Evolutionary conservation across 2,329 filamentous ascomycete genomes (phyloP).

Genomic region (Fusarium floridanum): DNA sequence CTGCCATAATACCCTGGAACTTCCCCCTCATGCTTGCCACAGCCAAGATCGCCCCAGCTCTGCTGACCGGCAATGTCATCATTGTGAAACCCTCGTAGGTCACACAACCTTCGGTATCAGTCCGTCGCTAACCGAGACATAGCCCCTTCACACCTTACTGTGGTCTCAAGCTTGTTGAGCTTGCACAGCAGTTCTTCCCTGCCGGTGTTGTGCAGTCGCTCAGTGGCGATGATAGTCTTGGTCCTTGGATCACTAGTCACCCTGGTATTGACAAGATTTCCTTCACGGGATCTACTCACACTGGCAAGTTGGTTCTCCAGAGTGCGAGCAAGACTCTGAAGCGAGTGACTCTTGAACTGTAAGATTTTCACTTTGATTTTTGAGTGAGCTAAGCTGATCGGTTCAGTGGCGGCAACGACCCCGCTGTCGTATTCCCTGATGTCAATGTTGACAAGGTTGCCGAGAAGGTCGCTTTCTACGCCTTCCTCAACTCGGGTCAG

Average conservation of each 20-base stretch:
- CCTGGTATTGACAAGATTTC: constrained; percentile 71
- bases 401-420: constrained; percentile 66
- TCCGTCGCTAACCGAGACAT: not conserved
- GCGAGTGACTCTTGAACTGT: constrained; percentile 70
- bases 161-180: constrained; percentile 70
- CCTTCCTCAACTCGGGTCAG: constrained; percentile 69
- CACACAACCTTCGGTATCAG: constrained; percentile 31
- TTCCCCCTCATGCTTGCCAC: constrained; percentile 66
- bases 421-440: constrained; percentile 69
- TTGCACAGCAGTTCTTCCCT: constrained; percentile 69
- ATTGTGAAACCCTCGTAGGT: constrained; percentile 68
- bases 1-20: constrained; percentile 68
- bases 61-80: constrained; percentile 68
- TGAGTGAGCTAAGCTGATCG: constrained; percentile 31
- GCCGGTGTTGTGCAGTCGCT: constrained; percentile 73
- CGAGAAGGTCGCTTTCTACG: constrained; percentile 57
- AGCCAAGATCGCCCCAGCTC: constrained; percentile 68
- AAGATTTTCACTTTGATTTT: rapidly evolving
- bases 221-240: constrained; percentile 71
- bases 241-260: constrained; percentile 70
- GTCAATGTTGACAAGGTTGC: constrained; percentile 61
- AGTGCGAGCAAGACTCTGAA: constrained; percentile 69
- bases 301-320: constrained; percentile 72
- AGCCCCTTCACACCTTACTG: constrained; percentile 68
- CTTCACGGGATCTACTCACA: constrained; percentile 73